Conservation (phyloP, 352 stramenopile species). For the Pythium scleroteichum region DNA sequence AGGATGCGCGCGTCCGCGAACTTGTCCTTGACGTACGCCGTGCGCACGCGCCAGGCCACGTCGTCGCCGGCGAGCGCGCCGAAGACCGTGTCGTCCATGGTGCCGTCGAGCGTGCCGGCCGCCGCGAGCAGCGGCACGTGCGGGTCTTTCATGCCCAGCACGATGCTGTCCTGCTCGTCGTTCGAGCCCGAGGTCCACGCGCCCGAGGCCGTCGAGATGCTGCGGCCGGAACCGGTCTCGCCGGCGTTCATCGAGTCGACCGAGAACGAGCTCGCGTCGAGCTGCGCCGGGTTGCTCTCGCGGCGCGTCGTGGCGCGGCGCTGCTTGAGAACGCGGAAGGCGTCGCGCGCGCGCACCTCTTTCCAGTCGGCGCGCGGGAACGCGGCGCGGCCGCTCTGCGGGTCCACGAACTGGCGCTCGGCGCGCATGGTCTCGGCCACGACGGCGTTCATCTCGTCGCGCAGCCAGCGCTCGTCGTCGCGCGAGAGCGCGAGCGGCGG, state of each 20-base stretch:
- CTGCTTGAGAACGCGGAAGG: slow-evolving; percentile 38
- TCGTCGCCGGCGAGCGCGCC: slow-evolving; percentile 46
- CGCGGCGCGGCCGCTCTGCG: slow-evolving; percentile 18
- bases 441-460: slow-evolving; percentile 39
- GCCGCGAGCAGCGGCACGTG: slow-evolving; percentile 44
- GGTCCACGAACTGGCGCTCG: slow-evolving; percentile 39
- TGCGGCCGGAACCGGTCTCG: slow-evolving; percentile 5
- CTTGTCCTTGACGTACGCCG: slow-evolving; percentile 49
- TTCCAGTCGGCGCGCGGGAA: slow-evolving; percentile 40
- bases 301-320: slow-evolving; percentile 1
- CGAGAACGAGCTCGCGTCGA: slow-evolving; percentile 7
- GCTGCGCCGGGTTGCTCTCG: background rate
- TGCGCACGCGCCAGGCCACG: slow-evolving; percentile 44
- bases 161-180: slow-evolving; percentile 22
- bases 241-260: slow-evolving; percentile 20
- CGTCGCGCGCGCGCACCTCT: slow-evolving; percentile 30
- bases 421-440: slow-evolving; percentile 42
- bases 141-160: slow-evolving; percentile 19
- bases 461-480: slow-evolving; percentile 31
- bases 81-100: slow-evolving; percentile 53
- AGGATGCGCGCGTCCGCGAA: slow-evolving; percentile 49
- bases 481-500: slow-evolving; percentile 29
- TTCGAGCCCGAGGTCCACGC: slow-evolving; percentile 10
- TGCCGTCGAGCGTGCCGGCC: slow-evolving; percentile 45
- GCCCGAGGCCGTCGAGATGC: slow-evolving; percentile 17